Conservation (phyloP, 1,284 basidiomycete species). For the Anthracocystis panici-leucophaei region DNA sequence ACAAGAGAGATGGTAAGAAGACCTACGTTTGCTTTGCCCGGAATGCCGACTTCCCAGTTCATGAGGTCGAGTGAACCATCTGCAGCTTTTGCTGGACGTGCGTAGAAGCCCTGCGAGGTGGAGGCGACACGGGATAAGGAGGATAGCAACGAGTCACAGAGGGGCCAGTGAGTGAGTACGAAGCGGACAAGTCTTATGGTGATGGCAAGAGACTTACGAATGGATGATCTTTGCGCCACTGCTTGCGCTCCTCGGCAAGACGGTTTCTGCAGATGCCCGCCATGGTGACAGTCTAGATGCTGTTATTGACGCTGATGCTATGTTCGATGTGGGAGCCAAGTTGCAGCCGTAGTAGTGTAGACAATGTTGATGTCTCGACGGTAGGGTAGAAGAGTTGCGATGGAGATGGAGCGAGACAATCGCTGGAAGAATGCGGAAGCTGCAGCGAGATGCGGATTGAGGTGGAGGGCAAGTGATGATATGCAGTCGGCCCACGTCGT, state of each 20-base stretch:
- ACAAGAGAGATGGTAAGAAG: no score
- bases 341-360: not conserved
- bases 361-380: not conserved
- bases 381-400: no score
- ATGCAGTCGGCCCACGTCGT: constrained; percentile 4
- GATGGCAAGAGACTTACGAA: constrained; percentile 78
- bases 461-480: constrained; percentile 6
- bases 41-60: constrained; percentile 91
- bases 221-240: constrained; percentile 99
- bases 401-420: not conserved
- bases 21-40: constrained; percentile 70
- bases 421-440: not conserved
- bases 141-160: not conserved
- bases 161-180: not conserved
- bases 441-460: not conserved
- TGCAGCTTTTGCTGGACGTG: constrained; percentile 85
- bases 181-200: not conserved
- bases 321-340: not conserved
- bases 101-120: constrained; percentile 86
- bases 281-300: constrained; percentile 20
- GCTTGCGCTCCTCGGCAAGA: constrained; percentile 95
- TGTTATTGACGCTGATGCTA: not conserved
- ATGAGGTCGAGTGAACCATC: constrained; percentile 96
- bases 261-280: constrained; percentile 69
- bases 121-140: not conserved